Conservation (phyloP, 2,329 filamentous ascomycete genomes). For the Pseudocercospora fijiensis region DNA sequence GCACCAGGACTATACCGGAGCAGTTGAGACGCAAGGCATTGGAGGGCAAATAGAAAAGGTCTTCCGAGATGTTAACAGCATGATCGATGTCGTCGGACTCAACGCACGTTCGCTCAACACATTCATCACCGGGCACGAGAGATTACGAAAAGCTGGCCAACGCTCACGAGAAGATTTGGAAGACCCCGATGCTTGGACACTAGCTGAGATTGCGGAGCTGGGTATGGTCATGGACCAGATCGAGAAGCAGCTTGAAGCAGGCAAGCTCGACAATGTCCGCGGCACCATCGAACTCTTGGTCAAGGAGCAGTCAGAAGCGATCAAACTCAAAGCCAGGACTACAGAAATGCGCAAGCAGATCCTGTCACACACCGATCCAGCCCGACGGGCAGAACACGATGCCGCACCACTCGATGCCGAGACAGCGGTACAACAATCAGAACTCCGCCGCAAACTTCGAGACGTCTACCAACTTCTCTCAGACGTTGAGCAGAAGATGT, state of each 20-base stretch:
- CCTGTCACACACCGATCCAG: conserved; percentile 65
- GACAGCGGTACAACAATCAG: conserved; percentile 77
- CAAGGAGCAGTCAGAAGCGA: conserved; percentile 68
- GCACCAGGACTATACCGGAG: conserved; percentile 48
- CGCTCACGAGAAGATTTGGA: conserved; percentile 63
- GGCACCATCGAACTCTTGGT: conserved; percentile 65
- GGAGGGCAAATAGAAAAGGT: conserved; percentile 52
- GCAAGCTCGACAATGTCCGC: conserved; percentile 66
- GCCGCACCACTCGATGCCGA: conserved; percentile 79
- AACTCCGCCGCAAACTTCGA: conserved; percentile 74
- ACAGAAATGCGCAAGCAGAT: conserved; percentile 78
- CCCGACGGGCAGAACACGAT: conserved; percentile 62
- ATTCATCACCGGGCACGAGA: conserved; percentile 65
- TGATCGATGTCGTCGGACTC: conserved; percentile 89
- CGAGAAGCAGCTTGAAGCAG: conserved; percentile 64
- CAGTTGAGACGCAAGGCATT: conserved; percentile 43
- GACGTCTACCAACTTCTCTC: conserved; percentile 71
- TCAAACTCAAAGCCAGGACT: conserved; percentile 70
- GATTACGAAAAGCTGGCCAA: conserved; percentile 51
- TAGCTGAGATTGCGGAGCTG: conserved; percentile 74
- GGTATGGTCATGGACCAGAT: conserved; percentile 53
- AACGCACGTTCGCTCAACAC: conserved; percentile 68
- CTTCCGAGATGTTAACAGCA: conserved; percentile 82
- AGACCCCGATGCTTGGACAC: conserved; percentile 59
- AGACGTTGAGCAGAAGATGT: conserved; percentile 76